Conservation (phyloP, 345 rosid genomes). For the Toxicodendron radicans region DNA sequence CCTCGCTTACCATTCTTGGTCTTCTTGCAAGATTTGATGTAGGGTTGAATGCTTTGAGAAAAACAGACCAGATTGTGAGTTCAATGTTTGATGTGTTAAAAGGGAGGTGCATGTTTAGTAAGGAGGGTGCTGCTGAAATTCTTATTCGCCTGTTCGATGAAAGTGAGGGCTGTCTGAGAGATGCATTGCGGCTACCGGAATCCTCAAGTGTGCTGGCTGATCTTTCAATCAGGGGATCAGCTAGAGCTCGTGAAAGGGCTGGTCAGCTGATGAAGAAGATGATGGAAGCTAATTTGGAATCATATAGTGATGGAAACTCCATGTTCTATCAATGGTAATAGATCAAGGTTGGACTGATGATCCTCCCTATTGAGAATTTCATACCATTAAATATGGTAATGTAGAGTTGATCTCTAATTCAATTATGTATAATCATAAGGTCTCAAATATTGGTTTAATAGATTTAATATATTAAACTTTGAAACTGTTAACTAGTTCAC, state of each 20-base stretch:
- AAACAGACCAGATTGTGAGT: constrained; percentile 38
- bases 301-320: constrained; percentile 24
- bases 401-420: no score
- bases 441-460: no score
- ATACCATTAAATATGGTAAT: no score
- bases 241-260: constrained; percentile 51
- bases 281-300: constrained; percentile 34
- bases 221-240: constrained; percentile 54
- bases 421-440: no score
- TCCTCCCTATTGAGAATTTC: no score
- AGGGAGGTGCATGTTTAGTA: constrained; percentile 55
- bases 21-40: constrained; percentile 52
- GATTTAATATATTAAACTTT: no score
- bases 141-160: constrained; percentile 53
- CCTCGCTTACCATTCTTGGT: constrained; percentile 41
- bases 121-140: constrained; percentile 65
- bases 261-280: constrained; percentile 42
- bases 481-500: no score
- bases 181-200: constrained; percentile 42
- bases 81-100: constrained; percentile 47
- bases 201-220: constrained; percentile 44
- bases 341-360: no score
- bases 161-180: constrained; percentile 46
- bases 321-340: constrained; percentile 20
- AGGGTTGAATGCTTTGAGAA: constrained; percentile 42